phyloP scores from a whole-genome alignment of 495 filamentous ascomycete species.

The Hypoxylon crocopeplum region DNA sequence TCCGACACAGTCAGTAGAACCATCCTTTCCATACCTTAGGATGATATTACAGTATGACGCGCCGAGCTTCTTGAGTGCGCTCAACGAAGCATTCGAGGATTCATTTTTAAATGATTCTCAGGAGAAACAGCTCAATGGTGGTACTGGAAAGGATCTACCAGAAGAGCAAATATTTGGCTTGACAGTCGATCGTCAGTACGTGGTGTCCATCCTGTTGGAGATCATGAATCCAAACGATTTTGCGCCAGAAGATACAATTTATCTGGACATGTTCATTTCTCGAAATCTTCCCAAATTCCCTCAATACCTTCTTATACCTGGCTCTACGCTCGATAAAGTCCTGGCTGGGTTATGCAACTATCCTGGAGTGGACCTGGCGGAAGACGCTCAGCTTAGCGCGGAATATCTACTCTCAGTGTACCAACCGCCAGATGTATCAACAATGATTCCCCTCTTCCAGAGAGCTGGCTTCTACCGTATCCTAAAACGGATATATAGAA shows the following conservation, averaged over 20 bases:
- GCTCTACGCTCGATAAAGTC: slow-evolving; percentile 80
- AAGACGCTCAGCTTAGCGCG: slow-evolving; percentile 93
- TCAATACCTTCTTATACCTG: slow-evolving; percentile 90
- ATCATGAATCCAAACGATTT: slow-evolving; percentile 81
- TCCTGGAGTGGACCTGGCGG: slow-evolving; percentile 79
- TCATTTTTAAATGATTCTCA: slow-evolving; percentile 83
- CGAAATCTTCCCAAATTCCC: slow-evolving; percentile 96
- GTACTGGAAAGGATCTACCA: slow-evolving; percentile 53
- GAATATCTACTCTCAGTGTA: slow-evolving; percentile 95
- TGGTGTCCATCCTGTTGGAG: slow-evolving; percentile 87
- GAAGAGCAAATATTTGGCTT: slow-evolving; percentile 71
- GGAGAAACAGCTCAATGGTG: slow-evolving; percentile 61
- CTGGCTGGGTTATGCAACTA: slow-evolving; percentile 84
- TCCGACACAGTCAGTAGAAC: slow-evolving; percentile 58
- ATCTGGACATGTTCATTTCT: slow-evolving; percentile 97
- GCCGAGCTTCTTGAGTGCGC: slow-evolving; percentile 88
- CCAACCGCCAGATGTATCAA: slow-evolving; percentile 80
- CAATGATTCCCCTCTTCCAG: slow-evolving; percentile 76
- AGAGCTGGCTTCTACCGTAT: slow-evolving; percentile 91
- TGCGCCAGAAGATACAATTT: slow-evolving; percentile 81
- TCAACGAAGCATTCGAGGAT: slow-evolving; percentile 98
- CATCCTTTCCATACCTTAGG: slow-evolving; percentile 81
- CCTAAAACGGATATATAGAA: slow-evolving; percentile 83
- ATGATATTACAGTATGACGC: slow-evolving; percentile 87
- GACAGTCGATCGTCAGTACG: slow-evolving; percentile 86